Conservation (phyloP, 345 rosid genomes). For the Gossypium herbaceum region DNA sequence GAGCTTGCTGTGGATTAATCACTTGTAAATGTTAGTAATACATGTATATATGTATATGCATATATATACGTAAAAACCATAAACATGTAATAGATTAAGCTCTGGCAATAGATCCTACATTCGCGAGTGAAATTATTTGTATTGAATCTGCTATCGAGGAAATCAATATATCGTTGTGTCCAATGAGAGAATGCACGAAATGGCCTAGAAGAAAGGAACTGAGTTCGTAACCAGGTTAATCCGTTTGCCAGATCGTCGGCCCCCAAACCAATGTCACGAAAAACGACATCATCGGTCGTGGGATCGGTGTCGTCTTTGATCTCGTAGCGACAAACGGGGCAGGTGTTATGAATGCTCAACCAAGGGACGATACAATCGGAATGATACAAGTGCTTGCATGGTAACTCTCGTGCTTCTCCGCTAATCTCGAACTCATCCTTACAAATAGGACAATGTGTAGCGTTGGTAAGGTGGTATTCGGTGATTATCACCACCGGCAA, state of each 20-base stretch:
- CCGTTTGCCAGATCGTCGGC: not conserved
- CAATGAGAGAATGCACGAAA: constrained; percentile 33
- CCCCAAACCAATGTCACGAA: constrained; percentile 1
- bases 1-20: constrained; percentile 23
- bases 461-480: constrained; percentile 28
- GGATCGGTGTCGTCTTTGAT: constrained; percentile 13
- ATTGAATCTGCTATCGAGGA: constrained; percentile 14
- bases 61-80: not conserved
- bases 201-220: constrained; percentile 29
- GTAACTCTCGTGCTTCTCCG: constrained; percentile 46
- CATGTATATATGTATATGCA: not conserved
- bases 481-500: constrained; percentile 36
- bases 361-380: constrained; percentile 66
- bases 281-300: not conserved
- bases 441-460: constrained; percentile 59
- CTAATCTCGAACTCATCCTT: constrained; percentile 64
- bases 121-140: constrained; percentile 1
- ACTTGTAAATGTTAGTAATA: not conserved
- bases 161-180: constrained; percentile 21
- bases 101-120: constrained; percentile 25
- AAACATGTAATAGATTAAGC: not conserved
- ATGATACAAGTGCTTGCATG: constrained; percentile 70
- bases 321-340: constrained; percentile 65
- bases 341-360: constrained; percentile 64
- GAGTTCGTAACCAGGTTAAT: constrained; percentile 27